phyloP scores from a whole-genome alignment of 257 asterid genomes.

The Agastache rugosa region DNA sequence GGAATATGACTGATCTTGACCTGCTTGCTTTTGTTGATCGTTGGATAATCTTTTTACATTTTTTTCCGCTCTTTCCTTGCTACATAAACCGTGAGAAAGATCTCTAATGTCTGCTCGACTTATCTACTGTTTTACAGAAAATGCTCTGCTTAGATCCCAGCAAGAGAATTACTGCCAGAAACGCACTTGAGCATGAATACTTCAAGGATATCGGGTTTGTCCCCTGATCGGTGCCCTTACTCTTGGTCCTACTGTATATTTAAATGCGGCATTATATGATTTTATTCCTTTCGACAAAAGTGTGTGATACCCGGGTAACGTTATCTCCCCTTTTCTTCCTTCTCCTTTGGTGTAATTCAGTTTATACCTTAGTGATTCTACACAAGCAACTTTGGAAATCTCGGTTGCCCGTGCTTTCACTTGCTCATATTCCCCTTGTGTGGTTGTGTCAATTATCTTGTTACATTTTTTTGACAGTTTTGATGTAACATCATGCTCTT shows the following conservation, averaged over 20 bases:
- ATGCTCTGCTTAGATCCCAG: constrained; percentile 92
- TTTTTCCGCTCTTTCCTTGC: neutral
- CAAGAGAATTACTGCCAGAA: constrained; percentile 87
- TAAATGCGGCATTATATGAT: constrained; percentile 46
- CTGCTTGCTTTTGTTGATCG: neutral
- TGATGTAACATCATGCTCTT: constrained; percentile 35
- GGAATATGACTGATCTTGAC: neutral
- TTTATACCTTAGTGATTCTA: constrained; percentile 40
- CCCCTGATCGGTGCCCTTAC: constrained; percentile 51
- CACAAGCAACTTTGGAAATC: constrained; percentile 33
- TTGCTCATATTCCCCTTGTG: constrained; percentile 38
- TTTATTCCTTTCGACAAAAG: constrained; percentile 41
- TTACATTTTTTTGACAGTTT: constrained; percentile 33
- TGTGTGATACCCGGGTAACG: constrained; percentile 40
- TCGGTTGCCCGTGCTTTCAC: constrained; percentile 36
- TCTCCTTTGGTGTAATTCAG: constrained; percentile 42
- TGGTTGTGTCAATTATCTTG: constrained; percentile 36
- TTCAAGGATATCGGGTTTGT: constrained; percentile 83
- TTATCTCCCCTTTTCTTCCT: constrained; percentile 18
- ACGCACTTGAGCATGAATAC: constrained; percentile 90
- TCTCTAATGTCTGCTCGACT: constrained; percentile 21
- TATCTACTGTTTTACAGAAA: constrained; percentile 44
- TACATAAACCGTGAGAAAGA: constrained; percentile 19
- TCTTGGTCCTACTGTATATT: constrained; percentile 63
- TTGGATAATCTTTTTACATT: neutral